phyloP scores from a whole-genome alignment of 148 eudicot species.

The Silene latifolia region DNA sequence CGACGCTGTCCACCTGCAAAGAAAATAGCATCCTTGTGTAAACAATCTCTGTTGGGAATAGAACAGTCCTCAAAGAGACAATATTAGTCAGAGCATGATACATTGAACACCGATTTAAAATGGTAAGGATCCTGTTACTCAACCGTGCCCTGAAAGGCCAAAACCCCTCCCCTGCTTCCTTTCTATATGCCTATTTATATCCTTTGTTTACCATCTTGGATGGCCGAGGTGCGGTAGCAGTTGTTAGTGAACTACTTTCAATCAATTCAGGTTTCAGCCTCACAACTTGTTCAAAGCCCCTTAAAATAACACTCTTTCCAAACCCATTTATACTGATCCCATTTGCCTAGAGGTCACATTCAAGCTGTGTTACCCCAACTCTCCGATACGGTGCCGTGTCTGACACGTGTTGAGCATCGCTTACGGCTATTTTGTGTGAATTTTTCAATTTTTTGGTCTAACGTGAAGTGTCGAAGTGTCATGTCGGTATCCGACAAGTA shows the following conservation, averaged over 20 bases:
- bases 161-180: neutral
- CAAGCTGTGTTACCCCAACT: no score
- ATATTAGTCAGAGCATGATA: neutral
- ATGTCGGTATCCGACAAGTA: no score
- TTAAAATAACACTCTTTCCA: neutral
- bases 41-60: neutral
- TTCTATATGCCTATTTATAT: neutral
- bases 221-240: neutral
- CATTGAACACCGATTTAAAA: neutral
- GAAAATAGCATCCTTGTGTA: slow-evolving; percentile 2
- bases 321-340: no score
- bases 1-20: slow-evolving; percentile 25
- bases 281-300: neutral
- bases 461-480: no score
- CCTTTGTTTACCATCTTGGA: slow-evolving; percentile 5
- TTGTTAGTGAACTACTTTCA: neutral
- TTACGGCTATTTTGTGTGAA: no score
- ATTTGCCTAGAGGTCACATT: no score
- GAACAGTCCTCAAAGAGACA: neutral
- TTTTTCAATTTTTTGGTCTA: no score
- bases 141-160: neutral
- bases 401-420: no score
- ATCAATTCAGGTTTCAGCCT: neutral
- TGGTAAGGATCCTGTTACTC: neutral
- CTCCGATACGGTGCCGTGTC: no score